phyloP scores from a whole-genome alignment of 1,284 basidiomycete species.

The Ceratobasidium sp. region DNA sequence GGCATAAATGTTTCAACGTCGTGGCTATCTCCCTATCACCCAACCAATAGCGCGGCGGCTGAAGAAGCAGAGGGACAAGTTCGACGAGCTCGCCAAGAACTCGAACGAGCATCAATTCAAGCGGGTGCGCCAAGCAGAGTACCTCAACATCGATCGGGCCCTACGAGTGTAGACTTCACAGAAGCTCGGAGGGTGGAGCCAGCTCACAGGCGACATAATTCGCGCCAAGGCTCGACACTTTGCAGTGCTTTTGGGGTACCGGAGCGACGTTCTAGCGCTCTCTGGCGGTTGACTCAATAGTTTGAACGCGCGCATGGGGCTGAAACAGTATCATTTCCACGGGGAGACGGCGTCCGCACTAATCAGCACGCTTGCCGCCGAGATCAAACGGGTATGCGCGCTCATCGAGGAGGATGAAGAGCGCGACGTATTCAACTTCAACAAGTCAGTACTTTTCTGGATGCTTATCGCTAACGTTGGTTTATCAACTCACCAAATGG shows the following conservation, averaged over 20 bases:
- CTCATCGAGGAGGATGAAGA: conserved; percentile 53
- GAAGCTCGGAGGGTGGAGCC: not conserved
- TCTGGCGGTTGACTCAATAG: conserved; percentile 18
- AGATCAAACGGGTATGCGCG: not conserved
- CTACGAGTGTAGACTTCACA: conserved; percentile 39
- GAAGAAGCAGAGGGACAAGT: not conserved
- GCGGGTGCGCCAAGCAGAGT: conserved; percentile 18
- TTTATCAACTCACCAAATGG: conserved; percentile 33
- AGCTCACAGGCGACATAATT: conserved; percentile 19
- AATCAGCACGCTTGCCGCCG: not conserved
- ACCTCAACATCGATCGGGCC: conserved; percentile 25
- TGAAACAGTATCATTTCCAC: conserved; percentile 56
- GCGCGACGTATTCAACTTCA: conserved; percentile 60
- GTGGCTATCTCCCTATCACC: not conserved
- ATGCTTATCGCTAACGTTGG: conserved; percentile 4
- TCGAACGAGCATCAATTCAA: conserved; percentile 2
- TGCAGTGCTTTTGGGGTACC: not conserved
- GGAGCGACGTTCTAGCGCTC: not conserved
- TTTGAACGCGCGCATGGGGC: conserved; percentile 39
- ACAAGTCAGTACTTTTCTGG: conserved; percentile 59
- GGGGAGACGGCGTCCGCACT: conserved; percentile 60
- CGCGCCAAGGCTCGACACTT: not conserved
- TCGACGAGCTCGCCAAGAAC: not conserved
- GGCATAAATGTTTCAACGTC: not conserved
- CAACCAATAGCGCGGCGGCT: conserved; percentile 8